Conservation (phyloP, 2,329 filamentous ascomycete genomes). For the Colletotrichum euphorbiae region DNA sequence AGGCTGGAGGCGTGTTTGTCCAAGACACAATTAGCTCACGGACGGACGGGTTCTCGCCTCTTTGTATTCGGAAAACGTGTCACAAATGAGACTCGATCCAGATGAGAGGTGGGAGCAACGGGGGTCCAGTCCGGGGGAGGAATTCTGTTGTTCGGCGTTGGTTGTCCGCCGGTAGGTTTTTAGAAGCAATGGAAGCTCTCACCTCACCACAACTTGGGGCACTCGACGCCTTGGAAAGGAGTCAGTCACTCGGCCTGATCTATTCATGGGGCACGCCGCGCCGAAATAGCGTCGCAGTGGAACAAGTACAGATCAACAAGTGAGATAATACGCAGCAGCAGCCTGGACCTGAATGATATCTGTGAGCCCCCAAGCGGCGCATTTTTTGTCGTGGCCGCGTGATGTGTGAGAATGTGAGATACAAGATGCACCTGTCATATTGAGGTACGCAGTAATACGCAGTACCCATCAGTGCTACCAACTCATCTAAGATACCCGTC, state of each 20-base stretch:
- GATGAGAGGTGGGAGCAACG: constrained; percentile 8
- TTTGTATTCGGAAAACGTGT: constrained; percentile 18
- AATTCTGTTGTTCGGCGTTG: constrained; percentile 18
- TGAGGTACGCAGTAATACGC: not conserved
- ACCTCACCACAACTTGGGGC: not conserved
- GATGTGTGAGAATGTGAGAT: constrained; percentile 13
- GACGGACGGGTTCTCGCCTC: not conserved
- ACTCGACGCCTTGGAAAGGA: constrained; percentile 6
- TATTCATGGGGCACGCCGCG: constrained; percentile 2
- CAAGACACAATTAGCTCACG: not conserved
- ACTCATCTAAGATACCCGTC: constrained; percentile 4
- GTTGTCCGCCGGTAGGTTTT: constrained; percentile 1
- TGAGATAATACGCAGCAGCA: not conserved
- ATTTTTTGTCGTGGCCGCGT: constrained; percentile 4
- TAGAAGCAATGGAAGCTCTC: constrained; percentile 2
- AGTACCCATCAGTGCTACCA: not conserved
- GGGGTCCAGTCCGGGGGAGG: constrained; percentile 18
- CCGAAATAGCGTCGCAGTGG: too few relatives aligned
- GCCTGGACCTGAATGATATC: not conserved
- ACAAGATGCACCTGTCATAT: constrained; percentile 11
- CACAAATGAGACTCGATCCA: constrained; percentile 21
- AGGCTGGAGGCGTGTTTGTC: constrained; percentile 6
- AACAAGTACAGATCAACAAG: too few relatives aligned
- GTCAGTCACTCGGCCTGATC: not conserved
- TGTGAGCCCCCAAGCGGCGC: constrained; percentile 16